Evolutionary conservation across 805 yeast species (phyloP).

Genomic region (Myxozyma nipponensis): DNA sequence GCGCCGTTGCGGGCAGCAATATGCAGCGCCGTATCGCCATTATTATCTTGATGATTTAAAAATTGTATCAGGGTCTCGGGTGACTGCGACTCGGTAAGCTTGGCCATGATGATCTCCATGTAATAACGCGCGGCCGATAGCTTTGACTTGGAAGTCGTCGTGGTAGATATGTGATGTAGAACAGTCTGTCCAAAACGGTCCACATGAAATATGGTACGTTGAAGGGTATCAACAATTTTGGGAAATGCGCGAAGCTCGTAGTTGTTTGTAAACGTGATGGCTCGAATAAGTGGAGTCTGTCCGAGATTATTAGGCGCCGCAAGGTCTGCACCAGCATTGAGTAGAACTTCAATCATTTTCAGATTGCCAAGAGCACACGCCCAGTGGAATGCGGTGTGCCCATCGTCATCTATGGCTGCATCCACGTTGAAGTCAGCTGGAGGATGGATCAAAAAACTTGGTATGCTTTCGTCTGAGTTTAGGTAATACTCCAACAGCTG

Average conservation of each 20-base stretch:
- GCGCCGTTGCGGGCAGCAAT: slow-evolving; percentile 62
- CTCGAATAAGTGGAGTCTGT: slow-evolving; percentile 80
- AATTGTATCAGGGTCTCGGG: slow-evolving; percentile 48
- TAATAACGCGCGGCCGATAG: slow-evolving; percentile 81
- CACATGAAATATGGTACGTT: slow-evolving; percentile 70
- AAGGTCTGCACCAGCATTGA: slow-evolving; percentile 71
- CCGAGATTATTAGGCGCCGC: slow-evolving; percentile 62
- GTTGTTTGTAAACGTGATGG: slow-evolving; percentile 84
- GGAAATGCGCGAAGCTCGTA: slow-evolving; percentile 78
- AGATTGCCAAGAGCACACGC: slow-evolving; percentile 93
- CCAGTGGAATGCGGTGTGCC: slow-evolving; percentile 95
- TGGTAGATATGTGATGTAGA: slow-evolving; percentile 76
- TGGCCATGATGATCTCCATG: slow-evolving; percentile 68
- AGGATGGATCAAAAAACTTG: slow-evolving; percentile 61
- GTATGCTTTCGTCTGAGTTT: slow-evolving; percentile 57
- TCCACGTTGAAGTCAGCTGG: slow-evolving; percentile 64
- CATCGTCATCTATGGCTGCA: slow-evolving; percentile 87
- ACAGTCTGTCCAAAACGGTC: slow-evolving; percentile 73
- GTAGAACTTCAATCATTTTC: slow-evolving; percentile 67
- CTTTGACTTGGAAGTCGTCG: slow-evolving; percentile 61
- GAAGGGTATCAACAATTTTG: slow-evolving; percentile 67
- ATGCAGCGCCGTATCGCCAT: slow-evolving; percentile 84
- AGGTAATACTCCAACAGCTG: slow-evolving; percentile 52
- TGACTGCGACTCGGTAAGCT: slow-evolving; percentile 61
- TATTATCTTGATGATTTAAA: slow-evolving; percentile 69